Base-by-base conservation (phyloP, 495 filamentous ascomycete species). In the Pyronema omphalodes region DNA sequence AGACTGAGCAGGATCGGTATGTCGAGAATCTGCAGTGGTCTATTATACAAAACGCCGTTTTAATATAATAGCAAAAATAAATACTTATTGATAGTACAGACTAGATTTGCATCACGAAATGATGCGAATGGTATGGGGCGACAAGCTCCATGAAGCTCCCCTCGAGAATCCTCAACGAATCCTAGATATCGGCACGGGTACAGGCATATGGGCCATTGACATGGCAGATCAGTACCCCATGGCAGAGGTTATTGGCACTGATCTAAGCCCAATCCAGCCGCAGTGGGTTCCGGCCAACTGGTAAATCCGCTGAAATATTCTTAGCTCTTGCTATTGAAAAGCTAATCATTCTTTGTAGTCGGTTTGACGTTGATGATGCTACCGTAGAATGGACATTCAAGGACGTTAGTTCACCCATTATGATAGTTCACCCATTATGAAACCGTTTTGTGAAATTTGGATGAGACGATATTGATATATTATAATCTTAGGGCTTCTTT, bases 141-240 rank as follows among this genome's bases (percentile, higher is more conserved):
- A 69, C 53, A 60, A 65, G 14, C 59, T 76, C 17, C 72, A 71
- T 18, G 59, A 67, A 11, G 69, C 65, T 3, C 70, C 70, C 14
- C 55, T 74, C 14, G 57, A 53, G 18, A 52, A 64, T 39, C 11
- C 66, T 63, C 12, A 69, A 67, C 71, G 65, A 39, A 72, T 77
- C 7, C 64, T 79, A 6, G 75, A 79, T 47, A 64, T 94, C 45
- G 88, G 88, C 19, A 86, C 82, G 56, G 88, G 88, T 9, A 93
- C 88, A 0, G 88, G 88, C 6, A 88, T 94, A 44, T 94, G 88
- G 88, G 75, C 79, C 17, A 88, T 93, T 60, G 83, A 93, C 58
- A 81, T 94, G 68, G 84, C 84, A 54, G 77, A 82, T 53, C 76
- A 76, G 66, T 83, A 79, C 59, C 71, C 71, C 14, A 63, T 77